A percentile compares a stretch with the other conserved stretches of the same genome.
Conservation (phyloP, 345 rosid genomes). For the Pistacia vera region DNA sequence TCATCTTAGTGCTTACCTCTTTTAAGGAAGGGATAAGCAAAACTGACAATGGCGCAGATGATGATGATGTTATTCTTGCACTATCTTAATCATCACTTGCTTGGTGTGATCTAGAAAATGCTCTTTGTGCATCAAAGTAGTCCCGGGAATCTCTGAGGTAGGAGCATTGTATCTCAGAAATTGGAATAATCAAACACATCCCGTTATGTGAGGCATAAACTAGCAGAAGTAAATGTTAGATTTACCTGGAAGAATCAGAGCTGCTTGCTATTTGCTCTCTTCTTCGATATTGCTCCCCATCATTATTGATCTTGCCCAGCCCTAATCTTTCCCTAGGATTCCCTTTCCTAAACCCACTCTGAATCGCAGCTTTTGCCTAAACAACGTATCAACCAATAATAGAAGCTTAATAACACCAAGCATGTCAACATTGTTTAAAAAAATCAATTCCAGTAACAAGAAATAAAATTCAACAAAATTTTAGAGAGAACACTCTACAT, state of each 20-base stretch:
- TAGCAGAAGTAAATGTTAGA: background rate
- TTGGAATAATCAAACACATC: background rate
- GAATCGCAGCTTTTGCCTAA: conserved; percentile 92
- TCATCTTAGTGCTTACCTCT: conserved; percentile 57
- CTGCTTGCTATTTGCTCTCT: conserved; percentile 57
- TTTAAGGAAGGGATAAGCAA: conserved; percentile 84
- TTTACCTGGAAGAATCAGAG: conserved; percentile 74
- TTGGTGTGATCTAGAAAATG: conserved; percentile 48
- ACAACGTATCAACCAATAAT: conserved; percentile 2
- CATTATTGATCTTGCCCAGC: conserved; percentile 48
- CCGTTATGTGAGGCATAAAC: background rate
- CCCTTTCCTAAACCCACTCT: conserved; percentile 67
- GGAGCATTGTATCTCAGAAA: conserved; percentile 26
- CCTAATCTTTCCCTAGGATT: conserved; percentile 68
- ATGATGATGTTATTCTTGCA: conserved; percentile 56
- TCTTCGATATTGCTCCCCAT: conserved; percentile 44
- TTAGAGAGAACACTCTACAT: background rate
- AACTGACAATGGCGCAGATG: conserved; percentile 67
- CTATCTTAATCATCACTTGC: conserved; percentile 72
- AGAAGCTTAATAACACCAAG: background rate
- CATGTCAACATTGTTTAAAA: too few relatives aligned
- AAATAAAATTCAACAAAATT: conserved; percentile 2
- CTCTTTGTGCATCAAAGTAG: conserved; percentile 61
- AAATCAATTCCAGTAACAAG: background rate
- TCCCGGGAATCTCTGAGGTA: conserved; percentile 56